A percentile compares a stretch with the other conserved stretches of the same genome.
Conservation (phyloP, 1,284 basidiomycete genomes). For the Apiotrichum domesticum region DNA sequence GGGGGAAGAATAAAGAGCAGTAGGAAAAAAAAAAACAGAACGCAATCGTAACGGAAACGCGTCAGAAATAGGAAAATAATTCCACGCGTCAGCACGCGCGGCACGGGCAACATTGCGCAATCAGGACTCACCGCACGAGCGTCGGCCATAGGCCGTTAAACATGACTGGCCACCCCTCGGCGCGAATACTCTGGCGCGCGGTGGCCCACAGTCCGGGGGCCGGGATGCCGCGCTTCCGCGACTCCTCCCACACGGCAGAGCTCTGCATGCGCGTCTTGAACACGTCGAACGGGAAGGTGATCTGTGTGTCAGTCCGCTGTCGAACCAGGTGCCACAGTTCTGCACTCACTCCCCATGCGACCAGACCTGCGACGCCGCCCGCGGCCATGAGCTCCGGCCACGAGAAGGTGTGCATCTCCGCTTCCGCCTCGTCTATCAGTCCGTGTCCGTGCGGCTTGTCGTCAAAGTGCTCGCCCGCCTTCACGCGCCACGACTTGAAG, state of each 20-base stretch:
- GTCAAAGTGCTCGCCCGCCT: conserved; percentile 10
- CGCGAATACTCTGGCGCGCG: conserved; percentile 55
- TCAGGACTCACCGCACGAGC: conserved; percentile 60
- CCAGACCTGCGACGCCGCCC: conserved; percentile 67
- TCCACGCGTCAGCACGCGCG: background rate
- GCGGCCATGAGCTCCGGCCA: conserved; percentile 64
- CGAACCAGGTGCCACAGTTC: background rate
- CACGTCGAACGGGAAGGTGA: conserved; percentile 76
- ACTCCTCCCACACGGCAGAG: conserved; percentile 55
- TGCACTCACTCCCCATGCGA: conserved; percentile 44
- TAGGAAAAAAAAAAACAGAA: background rate
- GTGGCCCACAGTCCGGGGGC: conserved; percentile 18
- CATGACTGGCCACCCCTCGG: conserved; percentile 63
- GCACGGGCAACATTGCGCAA: background rate
- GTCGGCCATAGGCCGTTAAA: conserved; percentile 71
- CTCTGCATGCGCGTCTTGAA: conserved; percentile 78
- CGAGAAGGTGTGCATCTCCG: conserved; percentile 49
- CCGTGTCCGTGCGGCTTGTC: conserved; percentile 24
- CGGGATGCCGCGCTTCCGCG: conserved; percentile 3
- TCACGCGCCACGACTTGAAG: conserved; percentile 44
- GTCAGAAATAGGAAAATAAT: background rate
- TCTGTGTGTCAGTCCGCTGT: conserved; percentile 23
- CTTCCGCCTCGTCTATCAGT: conserved; percentile 52
- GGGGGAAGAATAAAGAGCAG: background rate
- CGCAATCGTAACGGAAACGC: background rate